These are phyloP conservation scores for Candida pini DNA, from an alignment of 805 yeast species.

Conservation along the genomic window DNA sequence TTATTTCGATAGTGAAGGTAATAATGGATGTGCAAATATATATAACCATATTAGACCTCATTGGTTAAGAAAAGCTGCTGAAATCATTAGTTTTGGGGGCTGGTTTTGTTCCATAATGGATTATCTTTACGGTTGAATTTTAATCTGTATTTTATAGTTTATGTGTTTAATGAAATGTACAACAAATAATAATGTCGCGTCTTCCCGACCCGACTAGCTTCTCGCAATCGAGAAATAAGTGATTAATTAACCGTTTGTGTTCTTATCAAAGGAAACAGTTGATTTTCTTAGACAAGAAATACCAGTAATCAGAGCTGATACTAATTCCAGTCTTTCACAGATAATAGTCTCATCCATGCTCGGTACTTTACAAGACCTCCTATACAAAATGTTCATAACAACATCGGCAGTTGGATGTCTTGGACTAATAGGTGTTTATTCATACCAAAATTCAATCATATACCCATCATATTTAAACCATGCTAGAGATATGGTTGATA, in stretches of 20 bases:
- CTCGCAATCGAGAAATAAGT: too few species aligned
- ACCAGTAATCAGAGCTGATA: too few species aligned
- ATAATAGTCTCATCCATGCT: not conserved
- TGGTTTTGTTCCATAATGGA: conserved; percentile 39
- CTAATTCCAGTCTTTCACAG: too few species aligned
- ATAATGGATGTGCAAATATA: conserved; percentile 60
- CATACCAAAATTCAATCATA: conserved; percentile 60
- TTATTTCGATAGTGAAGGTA: conserved; percentile 73
- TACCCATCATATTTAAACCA: conserved; percentile 80
- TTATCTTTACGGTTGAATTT: conserved; percentile 30
- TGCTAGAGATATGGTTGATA: conserved; percentile 66
- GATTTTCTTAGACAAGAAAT: too few species aligned
- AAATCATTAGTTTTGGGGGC: conserved; percentile 39
- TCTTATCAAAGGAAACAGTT: too few species aligned
- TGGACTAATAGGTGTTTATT: conserved; percentile 49
- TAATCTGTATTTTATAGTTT: too few species aligned
- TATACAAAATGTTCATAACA: conserved; percentile 28
- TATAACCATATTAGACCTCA: conserved; percentile 20
- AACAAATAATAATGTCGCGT: too few species aligned
- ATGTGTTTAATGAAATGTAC: too few species aligned
- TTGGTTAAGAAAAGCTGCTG: conserved; percentile 27
- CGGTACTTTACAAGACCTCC: too few species aligned
- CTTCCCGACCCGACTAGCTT: too few species aligned
- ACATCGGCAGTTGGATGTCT: conserved; percentile 38
- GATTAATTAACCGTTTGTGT: too few species aligned